These are phyloP conservation scores for Phytophthora hybrid DNA, from an alignment of 352 stramenopile species.

Conservation along the genomic window DNA sequence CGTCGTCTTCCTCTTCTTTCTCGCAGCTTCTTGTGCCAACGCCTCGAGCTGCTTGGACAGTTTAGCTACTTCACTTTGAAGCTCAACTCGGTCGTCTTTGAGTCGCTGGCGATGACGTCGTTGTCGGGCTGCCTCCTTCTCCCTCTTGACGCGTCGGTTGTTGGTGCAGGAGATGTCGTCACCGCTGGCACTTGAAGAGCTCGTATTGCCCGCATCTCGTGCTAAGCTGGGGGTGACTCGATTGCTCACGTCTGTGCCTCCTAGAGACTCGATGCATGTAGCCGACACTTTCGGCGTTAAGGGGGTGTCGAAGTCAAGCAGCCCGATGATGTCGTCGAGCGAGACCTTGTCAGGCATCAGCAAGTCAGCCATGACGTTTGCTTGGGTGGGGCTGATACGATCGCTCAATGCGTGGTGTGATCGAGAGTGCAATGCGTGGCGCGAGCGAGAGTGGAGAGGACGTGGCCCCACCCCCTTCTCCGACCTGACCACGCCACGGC, in stretches of 20 bases:
- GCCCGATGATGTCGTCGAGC: slow-evolving; percentile 15
- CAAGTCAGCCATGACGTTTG: slow-evolving; percentile 13
- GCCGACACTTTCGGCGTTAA: slow-evolving; percentile 5
- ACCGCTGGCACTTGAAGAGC: background rate
- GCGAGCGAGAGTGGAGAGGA: too few species aligned
- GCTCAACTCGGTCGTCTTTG: slow-evolving; percentile 14
- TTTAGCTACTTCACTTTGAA: slow-evolving; percentile 22
- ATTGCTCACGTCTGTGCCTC: too few species aligned
- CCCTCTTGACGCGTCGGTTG: background rate
- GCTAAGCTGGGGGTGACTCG: too few species aligned
- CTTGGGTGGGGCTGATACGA: background rate
- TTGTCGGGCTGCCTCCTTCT: slow-evolving; percentile 32
- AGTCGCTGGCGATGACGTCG: slow-evolving; percentile 27
- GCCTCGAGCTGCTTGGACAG: background rate
- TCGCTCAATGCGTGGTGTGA: background rate
- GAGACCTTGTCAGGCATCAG: slow-evolving; percentile 13
- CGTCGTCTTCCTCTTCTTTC: slow-evolving; percentile 2
- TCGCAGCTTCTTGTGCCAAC: background rate
- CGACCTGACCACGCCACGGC: too few species aligned
- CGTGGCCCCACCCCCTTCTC: too few species aligned
- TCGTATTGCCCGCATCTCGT: background rate
- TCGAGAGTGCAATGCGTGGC: too few species aligned
- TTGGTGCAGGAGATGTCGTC: background rate
- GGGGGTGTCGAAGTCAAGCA: slow-evolving; percentile 13
- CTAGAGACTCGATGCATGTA: too few species aligned